These are phyloP conservation scores for Coprinellus micaceus DNA, from an alignment of 768 basidiomycete species.

Conservation along the genomic window DNA sequence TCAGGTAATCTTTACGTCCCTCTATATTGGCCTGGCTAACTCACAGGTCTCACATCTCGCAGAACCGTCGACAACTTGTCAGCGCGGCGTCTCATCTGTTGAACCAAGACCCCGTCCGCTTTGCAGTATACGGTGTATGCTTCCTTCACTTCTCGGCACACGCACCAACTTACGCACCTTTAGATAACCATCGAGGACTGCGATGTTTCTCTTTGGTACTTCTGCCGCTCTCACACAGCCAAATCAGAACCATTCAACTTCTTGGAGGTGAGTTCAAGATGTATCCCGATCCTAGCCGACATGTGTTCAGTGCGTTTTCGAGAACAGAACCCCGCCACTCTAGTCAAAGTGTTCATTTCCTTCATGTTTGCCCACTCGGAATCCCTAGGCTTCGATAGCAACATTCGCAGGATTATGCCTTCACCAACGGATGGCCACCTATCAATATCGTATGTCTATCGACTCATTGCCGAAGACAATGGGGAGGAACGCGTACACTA, in stretches of 20 bases:
- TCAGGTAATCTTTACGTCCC: not conserved
- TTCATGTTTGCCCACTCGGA: conserved; percentile 14
- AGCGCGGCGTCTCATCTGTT: not conserved
- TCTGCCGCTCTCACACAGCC: conserved; percentile 8
- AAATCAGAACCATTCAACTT: conserved; percentile 6
- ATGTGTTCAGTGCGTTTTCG: too few species aligned
- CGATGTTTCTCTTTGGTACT: conserved; percentile 5
- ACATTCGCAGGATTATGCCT: not conserved
- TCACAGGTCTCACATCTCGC: too few species aligned
- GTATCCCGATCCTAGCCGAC: too few species aligned
- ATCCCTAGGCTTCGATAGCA: conserved; percentile 16
- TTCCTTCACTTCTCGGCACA: not conserved
- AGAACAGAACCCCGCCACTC: conserved; percentile 11
- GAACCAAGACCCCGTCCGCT: conserved; percentile 1
- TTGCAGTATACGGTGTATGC: not conserved
- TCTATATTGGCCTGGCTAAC: not conserved
- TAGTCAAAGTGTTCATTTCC: conserved; percentile 16
- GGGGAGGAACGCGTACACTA: not conserved
- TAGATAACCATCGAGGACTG: conserved; percentile 9
- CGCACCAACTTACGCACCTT: not conserved
- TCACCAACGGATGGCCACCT: not conserved
- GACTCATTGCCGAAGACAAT: not conserved
- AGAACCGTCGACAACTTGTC: conserved; percentile 4
- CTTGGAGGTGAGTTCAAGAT: not conserved
- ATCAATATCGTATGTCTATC: not conserved